A percentile compares a stretch with the other conserved stretches of the same genome.
Evolutionary conservation across 371 early-diverging fungal species (phyloP).

Genomic region (Mucor racemosus): DNA sequence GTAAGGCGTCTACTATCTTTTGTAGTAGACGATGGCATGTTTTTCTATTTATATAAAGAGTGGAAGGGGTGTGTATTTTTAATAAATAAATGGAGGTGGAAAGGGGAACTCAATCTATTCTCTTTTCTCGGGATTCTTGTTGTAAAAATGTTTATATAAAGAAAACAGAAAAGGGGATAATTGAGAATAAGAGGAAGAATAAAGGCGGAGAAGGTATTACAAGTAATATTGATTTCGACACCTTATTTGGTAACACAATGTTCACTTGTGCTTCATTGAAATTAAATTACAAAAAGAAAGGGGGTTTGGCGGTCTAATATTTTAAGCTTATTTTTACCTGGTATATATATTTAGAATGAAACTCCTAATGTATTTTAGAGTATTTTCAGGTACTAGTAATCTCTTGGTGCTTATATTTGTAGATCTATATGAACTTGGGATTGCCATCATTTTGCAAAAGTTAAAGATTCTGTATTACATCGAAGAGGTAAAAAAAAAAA

Average conservation of each 20-base stretch:
- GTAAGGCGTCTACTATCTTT: slow-evolving; percentile 31
- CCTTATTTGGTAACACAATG: slow-evolving; percentile 6
- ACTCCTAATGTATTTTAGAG: background rate
- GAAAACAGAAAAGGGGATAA: background rate
- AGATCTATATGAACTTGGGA: no score
- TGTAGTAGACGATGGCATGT: slow-evolving; percentile 7
- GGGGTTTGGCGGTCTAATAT: background rate
- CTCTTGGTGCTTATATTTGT: background rate
- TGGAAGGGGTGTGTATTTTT: slow-evolving; percentile 2
- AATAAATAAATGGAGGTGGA: background rate
- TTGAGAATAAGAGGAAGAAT: background rate
- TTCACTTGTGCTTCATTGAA: slow-evolving; percentile 9
- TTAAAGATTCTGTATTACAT: no score
- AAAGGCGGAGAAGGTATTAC: slow-evolving; percentile 1
- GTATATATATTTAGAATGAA: background rate
- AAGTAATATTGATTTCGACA: slow-evolving; percentile 4
- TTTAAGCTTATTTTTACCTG: background rate
- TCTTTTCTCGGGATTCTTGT: background rate
- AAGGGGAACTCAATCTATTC: background rate
- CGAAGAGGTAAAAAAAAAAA: no score
- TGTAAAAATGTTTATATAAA: background rate
- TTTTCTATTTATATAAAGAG: background rate
- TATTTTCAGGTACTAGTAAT: background rate
- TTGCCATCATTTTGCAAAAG: no score
- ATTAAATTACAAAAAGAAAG: background rate